Conservation (phyloP, 441 rosid genomes). For the Syzygium malaccense region DNA sequence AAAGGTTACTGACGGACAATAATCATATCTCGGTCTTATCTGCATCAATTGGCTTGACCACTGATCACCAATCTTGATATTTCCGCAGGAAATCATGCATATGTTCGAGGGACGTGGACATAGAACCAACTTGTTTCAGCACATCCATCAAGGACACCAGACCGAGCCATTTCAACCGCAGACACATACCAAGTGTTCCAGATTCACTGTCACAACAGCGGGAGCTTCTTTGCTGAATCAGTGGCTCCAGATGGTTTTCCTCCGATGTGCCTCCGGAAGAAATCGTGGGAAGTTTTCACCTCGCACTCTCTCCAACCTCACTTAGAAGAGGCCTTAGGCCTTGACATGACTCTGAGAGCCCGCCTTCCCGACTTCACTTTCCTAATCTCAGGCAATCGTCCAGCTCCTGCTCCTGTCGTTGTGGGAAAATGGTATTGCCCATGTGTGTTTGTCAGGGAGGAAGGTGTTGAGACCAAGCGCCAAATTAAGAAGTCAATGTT, state of each 20-base stretch:
- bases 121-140: slow-evolving; percentile 29
- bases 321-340: too few species aligned
- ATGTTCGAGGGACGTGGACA: slow-evolving; percentile 37
- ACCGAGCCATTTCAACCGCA: slow-evolving; percentile 32
- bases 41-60: background rate
- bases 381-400: slow-evolving; percentile 1
- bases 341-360: slow-evolving; percentile 28
- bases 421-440: slow-evolving; percentile 18
- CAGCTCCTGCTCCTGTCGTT: slow-evolving; percentile 17
- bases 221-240: too few species aligned
- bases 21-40: too few species aligned
- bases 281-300: too few species aligned
- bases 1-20: background rate
- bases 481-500: slow-evolving; percentile 40
- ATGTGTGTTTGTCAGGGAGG: slow-evolving; percentile 41
- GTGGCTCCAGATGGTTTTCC: too few species aligned
- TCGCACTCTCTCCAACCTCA: too few species aligned
- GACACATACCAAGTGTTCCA: too few species aligned
- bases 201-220: too few species aligned
- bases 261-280: too few species aligned
- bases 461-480: background rate
- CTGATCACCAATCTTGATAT: background rate
- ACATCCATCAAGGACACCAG: slow-evolving; percentile 22
- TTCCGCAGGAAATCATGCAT: slow-evolving; percentile 32
- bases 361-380: slow-evolving; percentile 35